Conservation (phyloP, 192 early-diverging fungal species). For the Gonapodya prolifera region DNA sequence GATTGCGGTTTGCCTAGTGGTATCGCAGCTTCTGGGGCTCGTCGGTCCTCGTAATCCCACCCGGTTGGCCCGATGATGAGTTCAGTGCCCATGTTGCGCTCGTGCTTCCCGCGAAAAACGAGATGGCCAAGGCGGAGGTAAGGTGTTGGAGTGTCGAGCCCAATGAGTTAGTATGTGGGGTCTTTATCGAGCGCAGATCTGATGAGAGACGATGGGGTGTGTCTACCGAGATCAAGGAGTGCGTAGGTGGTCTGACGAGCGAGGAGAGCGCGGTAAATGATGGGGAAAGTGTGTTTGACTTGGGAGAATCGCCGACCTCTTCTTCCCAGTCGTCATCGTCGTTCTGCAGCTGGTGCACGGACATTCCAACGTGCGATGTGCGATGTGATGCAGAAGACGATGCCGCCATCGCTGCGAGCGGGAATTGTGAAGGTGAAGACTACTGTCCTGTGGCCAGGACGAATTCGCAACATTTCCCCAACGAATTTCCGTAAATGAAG, state of each 20-base stretch:
- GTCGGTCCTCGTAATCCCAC: not conserved
- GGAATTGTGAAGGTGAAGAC: too few species aligned
- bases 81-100: not conserved
- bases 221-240: not conserved
- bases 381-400: too few species aligned
- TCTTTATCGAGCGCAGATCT: not conserved
- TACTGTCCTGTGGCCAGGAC: too few species aligned
- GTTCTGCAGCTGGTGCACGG: too few species aligned
- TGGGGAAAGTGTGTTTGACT: not conserved
- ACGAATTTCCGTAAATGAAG: too few species aligned
- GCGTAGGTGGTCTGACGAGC: not conserved
- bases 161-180: not conserved
- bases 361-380: too few species aligned
- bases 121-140: not conserved
- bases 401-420: too few species aligned
- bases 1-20: too few species aligned
- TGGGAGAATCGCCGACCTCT: not conserved
- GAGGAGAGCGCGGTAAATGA: not conserved
- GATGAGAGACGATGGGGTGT: not conserved
- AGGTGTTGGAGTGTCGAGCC: not conserved
- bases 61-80: not conserved
- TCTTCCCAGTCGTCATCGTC: not conserved
- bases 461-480: too few species aligned
- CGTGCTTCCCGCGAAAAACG: not conserved
- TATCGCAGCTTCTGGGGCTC: not conserved